A percentile compares a stretch with the other conserved stretches of the same genome.
phyloP scores from a whole-genome alignment of 768 basidiomycete genomes.

The Russula olivacea region DNA sequence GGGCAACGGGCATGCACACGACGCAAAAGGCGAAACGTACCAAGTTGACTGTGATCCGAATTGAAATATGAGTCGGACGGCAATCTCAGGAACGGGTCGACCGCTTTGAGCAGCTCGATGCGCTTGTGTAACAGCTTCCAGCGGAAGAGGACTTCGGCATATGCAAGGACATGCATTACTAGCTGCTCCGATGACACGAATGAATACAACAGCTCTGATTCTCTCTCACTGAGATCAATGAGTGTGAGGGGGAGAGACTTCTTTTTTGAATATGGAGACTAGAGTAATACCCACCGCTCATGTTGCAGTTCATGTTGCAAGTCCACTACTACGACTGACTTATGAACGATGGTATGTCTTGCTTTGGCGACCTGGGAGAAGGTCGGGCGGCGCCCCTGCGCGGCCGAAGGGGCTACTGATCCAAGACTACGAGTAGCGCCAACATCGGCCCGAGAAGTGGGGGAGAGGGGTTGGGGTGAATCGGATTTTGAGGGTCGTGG shows the following conservation, averaged over 20 bases:
- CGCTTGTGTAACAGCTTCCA: slow-evolving; percentile 72
- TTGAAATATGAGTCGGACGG: slow-evolving; percentile 12
- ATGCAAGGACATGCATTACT: slow-evolving; percentile 54
- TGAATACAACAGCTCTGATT: not conserved
- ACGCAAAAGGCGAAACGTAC: slow-evolving; percentile 1
- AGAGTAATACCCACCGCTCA: slow-evolving; percentile 13
- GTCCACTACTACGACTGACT: slow-evolving; percentile 36
- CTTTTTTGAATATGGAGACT: not conserved
- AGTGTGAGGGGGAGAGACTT: not conserved
- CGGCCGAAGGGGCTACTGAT: not conserved
- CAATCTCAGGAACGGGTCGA: slow-evolving; percentile 32
- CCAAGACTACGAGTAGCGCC: slow-evolving; percentile 17
- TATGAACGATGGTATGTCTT: slow-evolving; percentile 32
- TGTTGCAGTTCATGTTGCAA: slow-evolving; percentile 23
- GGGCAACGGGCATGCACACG: slow-evolving; percentile 29
- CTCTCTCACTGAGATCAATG: not conserved
- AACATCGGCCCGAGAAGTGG: slow-evolving; percentile 41
- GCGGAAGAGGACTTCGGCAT: slow-evolving; percentile 67
- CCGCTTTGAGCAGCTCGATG: slow-evolving; percentile 65
- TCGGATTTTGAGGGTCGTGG: slow-evolving; percentile 5
- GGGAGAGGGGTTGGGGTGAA: slow-evolving; percentile 3
- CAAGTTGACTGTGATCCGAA: slow-evolving; percentile 26
- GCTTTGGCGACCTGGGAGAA: slow-evolving; percentile 40
- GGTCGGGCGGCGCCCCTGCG: slow-evolving; percentile 33
- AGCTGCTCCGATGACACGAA: slow-evolving; percentile 34